Conservation (phyloP, 2,329 filamentous ascomycete genomes). For the Ceratocystis harringtonii region DNA sequence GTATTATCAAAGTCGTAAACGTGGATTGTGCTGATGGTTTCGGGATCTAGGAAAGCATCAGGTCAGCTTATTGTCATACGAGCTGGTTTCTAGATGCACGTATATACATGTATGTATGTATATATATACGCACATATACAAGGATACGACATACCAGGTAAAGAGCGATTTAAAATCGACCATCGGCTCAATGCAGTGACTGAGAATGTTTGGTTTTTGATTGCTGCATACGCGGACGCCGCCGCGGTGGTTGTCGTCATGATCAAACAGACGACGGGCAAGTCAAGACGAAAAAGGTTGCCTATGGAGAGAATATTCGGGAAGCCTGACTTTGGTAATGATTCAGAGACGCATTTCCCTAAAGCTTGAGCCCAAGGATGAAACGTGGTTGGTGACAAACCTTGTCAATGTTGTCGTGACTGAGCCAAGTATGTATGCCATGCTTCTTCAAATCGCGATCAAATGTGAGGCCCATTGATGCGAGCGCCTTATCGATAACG, state of each 20-base stretch:
- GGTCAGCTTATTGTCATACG: no score
- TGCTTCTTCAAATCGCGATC: neutral
- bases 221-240: conserved; percentile 14
- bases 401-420: neutral
- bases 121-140: no score
- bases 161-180: conserved; percentile 12
- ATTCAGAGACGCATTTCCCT: no score
- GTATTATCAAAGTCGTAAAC: conserved; percentile 99
- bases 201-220: conserved; percentile 14
- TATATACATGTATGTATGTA: no score
- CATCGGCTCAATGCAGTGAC: conserved; percentile 14
- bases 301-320: neutral
- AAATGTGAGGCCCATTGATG: neutral
- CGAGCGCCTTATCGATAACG: neutral
- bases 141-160: conserved; percentile 5
- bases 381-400: no score
- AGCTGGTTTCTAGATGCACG: no score
- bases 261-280: neutral
- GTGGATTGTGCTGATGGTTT: conserved; percentile 65
- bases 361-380: no score
- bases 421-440: no score
- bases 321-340: no score
- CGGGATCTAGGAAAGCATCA: conserved; percentile 31
- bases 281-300: neutral
- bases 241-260: conserved; percentile 5